These are phyloP conservation scores for Fusarium euwallaceae DNA, from an alignment of 2,329 filamentous ascomycete genomes.

Conservation along the genomic window DNA sequence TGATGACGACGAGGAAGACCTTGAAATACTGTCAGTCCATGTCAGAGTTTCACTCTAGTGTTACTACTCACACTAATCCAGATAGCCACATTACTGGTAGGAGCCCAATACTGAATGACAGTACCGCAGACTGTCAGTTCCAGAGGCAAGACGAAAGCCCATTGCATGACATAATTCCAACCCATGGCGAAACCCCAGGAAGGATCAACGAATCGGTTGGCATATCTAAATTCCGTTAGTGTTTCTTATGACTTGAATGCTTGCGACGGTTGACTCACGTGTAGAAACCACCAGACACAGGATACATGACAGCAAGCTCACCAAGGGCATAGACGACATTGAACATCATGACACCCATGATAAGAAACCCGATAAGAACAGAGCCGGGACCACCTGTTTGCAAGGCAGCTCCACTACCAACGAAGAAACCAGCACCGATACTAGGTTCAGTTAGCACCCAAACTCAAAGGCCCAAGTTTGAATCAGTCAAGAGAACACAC, in stretches of 20 bases:
- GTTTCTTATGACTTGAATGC: neutral
- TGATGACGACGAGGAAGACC: conserved; percentile 65
- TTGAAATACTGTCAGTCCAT: conserved; percentile 5
- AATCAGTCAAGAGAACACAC: neutral
- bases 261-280: conserved; percentile 46
- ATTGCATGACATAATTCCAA: conserved; percentile 63
- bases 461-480: neutral
- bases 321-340: conserved; percentile 73
- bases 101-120: conserved; percentile 63
- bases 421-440: conserved; percentile 74
- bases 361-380: conserved; percentile 63
- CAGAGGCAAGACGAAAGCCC: conserved; percentile 61
- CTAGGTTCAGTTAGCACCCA: conserved; percentile 19
- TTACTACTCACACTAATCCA: conserved; percentile 62
- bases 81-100: conserved; percentile 59
- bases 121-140: conserved; percentile 64
- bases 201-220: conserved; percentile 69
- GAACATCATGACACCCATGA: conserved; percentile 72
- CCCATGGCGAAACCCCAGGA: conserved; percentile 61
- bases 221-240: conserved; percentile 53
- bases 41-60: accelerated
- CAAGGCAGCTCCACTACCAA: conserved; percentile 65
- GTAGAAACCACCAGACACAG: conserved; percentile 69
- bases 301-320: conserved; percentile 57
- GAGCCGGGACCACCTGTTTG: conserved; percentile 52